Conservation (phyloP, 2,329 filamentous ascomycete genomes). For the Fusarium mexicanum region DNA sequence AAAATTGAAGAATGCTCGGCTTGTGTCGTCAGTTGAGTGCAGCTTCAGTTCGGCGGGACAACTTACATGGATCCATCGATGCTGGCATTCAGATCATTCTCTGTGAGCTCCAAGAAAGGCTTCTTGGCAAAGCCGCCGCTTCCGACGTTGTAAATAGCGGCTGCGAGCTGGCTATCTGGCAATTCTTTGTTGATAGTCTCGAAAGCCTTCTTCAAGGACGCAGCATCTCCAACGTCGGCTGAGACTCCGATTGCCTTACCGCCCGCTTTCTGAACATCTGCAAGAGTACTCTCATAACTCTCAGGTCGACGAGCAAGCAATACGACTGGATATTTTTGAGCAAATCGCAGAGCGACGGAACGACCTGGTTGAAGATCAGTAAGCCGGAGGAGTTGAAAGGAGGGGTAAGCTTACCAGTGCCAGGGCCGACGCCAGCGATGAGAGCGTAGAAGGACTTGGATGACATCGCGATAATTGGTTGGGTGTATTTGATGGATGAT, state of each 20-base stretch:
- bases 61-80: constrained; percentile 61
- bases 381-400: background rate
- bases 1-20: constrained; percentile 79
- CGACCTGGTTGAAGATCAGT: constrained; percentile 46
- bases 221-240: constrained; percentile 57
- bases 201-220: constrained; percentile 66
- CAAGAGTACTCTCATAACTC: constrained; percentile 72
- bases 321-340: constrained; percentile 75
- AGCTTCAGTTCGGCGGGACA: rapidly evolving
- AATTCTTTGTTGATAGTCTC: constrained; percentile 69
- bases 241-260: constrained; percentile 77
- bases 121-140: constrained; percentile 58
- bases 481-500: background rate
- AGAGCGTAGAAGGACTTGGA: constrained; percentile 66
- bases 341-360: constrained; percentile 66
- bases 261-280: constrained; percentile 73
- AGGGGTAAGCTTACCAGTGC: constrained; percentile 58
- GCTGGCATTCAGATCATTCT: constrained; percentile 60
- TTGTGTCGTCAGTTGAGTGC: constrained; percentile 38
- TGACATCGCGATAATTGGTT: constrained; percentile 12
- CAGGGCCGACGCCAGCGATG: constrained; percentile 77
- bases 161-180: constrained; percentile 63
- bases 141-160: constrained; percentile 77
- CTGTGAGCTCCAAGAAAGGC: constrained; percentile 66
- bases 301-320: constrained; percentile 75